These are phyloP conservation scores for Obelidium mucronatum DNA, from an alignment of 192 early-diverging fungal species.

Conservation along the genomic window DNA sequence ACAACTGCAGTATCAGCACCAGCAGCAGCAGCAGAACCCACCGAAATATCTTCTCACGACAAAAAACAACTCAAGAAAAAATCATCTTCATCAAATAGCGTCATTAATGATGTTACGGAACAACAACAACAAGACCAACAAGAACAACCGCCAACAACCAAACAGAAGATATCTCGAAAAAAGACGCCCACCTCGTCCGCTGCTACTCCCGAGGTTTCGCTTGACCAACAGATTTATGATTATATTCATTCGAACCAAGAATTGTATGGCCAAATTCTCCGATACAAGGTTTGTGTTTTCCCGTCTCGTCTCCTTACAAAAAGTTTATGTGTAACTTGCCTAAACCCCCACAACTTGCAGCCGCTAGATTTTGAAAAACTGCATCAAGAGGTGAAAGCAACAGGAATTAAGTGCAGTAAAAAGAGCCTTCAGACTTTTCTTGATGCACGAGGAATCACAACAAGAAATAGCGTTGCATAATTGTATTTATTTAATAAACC, in stretches of 20 bases:
- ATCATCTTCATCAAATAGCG: not conserved
- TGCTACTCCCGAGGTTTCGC: not conserved
- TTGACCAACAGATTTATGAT: not conserved
- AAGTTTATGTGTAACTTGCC: too few relatives aligned
- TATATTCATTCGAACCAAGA: not conserved
- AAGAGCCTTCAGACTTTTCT: slow-evolving; percentile 12
- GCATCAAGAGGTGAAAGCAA: not conserved
- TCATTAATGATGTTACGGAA: not conserved
- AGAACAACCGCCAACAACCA: not conserved
- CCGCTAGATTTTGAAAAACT: slow-evolving; percentile 16
- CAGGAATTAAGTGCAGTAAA: slow-evolving; percentile 3
- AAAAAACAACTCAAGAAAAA: not conserved
- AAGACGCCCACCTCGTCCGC: not conserved
- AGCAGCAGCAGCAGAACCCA: not conserved
- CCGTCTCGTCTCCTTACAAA: not conserved
- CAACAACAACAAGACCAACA: not conserved
- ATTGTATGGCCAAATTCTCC: slow-evolving; percentile 1
- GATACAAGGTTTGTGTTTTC: slow-evolving; percentile 9
- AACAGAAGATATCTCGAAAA: not conserved
- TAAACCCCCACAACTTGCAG: not conserved
- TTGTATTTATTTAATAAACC: too few relatives aligned
- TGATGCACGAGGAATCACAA: slow-evolving; percentile 13
- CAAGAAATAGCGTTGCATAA: too few relatives aligned
- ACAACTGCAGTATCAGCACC: not conserved
- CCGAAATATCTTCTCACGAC: too few relatives aligned